phyloP scores from a whole-genome alignment of 192 early-diverging fungal species.

The Backusella morwellensis region DNA sequence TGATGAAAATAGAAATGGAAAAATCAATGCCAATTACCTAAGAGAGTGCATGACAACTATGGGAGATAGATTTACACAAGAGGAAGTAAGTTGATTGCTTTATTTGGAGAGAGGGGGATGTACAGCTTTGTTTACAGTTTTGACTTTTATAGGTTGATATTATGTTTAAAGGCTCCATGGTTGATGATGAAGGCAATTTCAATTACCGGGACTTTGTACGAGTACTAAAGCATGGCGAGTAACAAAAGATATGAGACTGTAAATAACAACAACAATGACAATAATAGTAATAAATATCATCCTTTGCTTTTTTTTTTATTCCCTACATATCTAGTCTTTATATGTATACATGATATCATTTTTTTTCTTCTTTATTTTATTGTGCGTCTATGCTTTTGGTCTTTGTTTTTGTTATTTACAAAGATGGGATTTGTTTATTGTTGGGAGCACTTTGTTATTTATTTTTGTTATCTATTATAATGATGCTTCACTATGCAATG shows the following conservation, averaged over 20 bases:
- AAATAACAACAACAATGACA: not conserved
- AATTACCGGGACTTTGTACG: conserved; percentile 92
- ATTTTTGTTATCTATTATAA: not conserved
- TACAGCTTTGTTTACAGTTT: conserved; percentile 2
- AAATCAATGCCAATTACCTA: conserved; percentile 77
- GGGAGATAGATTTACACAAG: conserved; percentile 90
- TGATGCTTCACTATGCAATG: not conserved
- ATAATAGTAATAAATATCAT: too few species aligned
- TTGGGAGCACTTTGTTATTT: not conserved
- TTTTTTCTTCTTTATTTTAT: not conserved
- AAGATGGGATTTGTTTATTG: not conserved
- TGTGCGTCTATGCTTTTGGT: not conserved
- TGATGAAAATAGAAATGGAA: conserved; percentile 81
- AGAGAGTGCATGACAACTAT: conserved; percentile 89
- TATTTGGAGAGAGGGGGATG: not conserved
- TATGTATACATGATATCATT: too few species aligned
- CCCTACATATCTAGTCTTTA: too few species aligned
- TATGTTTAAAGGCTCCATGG: conserved; percentile 88
- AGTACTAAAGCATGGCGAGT: conserved; percentile 94
- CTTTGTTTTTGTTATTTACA: not conserved
- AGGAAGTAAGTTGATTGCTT: conserved; percentile 62
- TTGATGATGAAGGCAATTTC: conserved; percentile 74
- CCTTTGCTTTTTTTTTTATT: too few species aligned
- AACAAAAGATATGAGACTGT: not conserved
- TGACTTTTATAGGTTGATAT: conserved; percentile 64